Conservation (phyloP, 202 grass and related monocot genomes). For the Carex arenaria region DNA sequence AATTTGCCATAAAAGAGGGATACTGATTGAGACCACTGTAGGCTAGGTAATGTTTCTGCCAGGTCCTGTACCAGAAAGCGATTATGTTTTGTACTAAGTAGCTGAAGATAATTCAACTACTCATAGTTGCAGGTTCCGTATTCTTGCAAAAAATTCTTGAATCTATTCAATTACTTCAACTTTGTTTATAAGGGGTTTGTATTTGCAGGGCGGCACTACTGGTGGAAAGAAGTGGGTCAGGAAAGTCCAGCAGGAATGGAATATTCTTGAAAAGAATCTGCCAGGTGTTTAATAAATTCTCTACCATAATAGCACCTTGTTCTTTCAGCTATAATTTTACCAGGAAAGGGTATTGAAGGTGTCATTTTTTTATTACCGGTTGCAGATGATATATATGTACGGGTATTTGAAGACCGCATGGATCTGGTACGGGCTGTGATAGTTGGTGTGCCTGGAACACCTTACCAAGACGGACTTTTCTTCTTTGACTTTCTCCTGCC, state of each 20-base stretch:
- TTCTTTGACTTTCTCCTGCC: slow-evolving; percentile 98
- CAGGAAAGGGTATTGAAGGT: background rate
- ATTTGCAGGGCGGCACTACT: slow-evolving; percentile 44
- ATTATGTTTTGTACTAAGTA: background rate
- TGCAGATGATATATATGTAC: slow-evolving; percentile 91
- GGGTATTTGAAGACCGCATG: slow-evolving; percentile 96
- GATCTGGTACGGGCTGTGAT: slow-evolving; percentile 93
- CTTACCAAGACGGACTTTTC: slow-evolving; percentile 96
- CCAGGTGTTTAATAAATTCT: slow-evolving; percentile 49
- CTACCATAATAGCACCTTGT: background rate
- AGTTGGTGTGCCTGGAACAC: slow-evolving; percentile 89
- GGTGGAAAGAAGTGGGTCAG: slow-evolving; percentile 89
- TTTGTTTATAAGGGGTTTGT: slow-evolving; percentile 18
- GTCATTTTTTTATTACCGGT: slow-evolving; percentile 35
- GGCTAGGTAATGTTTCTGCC: background rate
- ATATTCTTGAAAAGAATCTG: slow-evolving; percentile 94
- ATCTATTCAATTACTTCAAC: slow-evolving; percentile 7
- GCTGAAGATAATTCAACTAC: too few relatives aligned
- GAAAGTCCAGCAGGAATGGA: slow-evolving; percentile 98
- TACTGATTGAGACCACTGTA: background rate
- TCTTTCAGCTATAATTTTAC: slow-evolving; percentile 1
- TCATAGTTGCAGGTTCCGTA: background rate
- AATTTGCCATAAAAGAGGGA: background rate
- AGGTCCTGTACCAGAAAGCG: background rate
- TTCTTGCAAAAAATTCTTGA: background rate